Evolutionary conservation across 495 filamentous ascomycete genomes (phyloP), one percentile per base, ranked within the genome.

Genomic region (Penicillium taxi): DNA sequence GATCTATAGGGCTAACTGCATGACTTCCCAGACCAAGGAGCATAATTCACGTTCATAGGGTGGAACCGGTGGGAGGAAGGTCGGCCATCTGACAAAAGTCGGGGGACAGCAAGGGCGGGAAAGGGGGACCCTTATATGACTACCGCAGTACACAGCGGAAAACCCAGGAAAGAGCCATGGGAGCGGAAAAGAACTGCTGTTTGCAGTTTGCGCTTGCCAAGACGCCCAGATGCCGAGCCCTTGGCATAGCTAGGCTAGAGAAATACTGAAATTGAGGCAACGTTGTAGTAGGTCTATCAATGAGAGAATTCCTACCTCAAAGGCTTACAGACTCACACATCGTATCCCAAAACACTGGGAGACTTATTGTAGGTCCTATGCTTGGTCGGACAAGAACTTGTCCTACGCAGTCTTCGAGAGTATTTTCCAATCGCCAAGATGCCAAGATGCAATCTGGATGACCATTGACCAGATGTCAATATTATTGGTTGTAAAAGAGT

Each of bases 141-240:
- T n/a, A n/a, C n/a, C n/a, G 31, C 40, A 44, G 45, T 27, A 37
- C 34, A 45, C 42, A 40, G 60, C 60, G 58, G 56, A 63, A 53
- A 43, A 36, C 44, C 49, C 48, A 58, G 52, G 50, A 45, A n/a
- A 52, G 48, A 34, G 44, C 47, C 52, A 47, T 55, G 51, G 45
- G 47, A 54, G 58, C 53, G 49, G 55, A 55, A 52, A 41, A 45
- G 35, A 29, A 39, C 46, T 49, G 31, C 47, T 47, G 41, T 45
- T 53, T 58, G 51, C 50, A 53, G 46, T 33, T n/a, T 20, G 38
- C 42, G 45, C 48, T 47, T 53, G 63, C 63, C 63, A 67, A 67
- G 63, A 40, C 52, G 63, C 63, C 60, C 55, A 64, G 63, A 50
- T 58, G 61, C 63, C 61, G 59, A 65, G 61, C 48, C 52, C 63